Percentiles rank a stretch among this genome's conserved stretches.
These are phyloP conservation scores for Cyclotella atomus DNA, from an alignment of 108 stramenopile genomes.

Conservation along the genomic window DNA sequence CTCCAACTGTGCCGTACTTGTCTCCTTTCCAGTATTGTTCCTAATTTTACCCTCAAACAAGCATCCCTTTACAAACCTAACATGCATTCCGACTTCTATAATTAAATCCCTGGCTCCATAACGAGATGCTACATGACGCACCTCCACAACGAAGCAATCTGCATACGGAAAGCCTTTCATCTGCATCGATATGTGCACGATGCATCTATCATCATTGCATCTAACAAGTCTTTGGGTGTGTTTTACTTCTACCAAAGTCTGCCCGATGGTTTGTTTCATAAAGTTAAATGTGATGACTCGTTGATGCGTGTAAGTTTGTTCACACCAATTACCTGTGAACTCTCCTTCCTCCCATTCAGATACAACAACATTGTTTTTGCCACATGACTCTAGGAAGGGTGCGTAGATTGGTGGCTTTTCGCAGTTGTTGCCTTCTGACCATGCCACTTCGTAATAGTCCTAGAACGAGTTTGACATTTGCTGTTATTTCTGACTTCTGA, in stretches of 20 bases:
- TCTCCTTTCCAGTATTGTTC: constrained; percentile 35
- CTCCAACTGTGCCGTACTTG: constrained; percentile 22
- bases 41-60: constrained; percentile 73
- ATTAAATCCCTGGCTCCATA: constrained; percentile 49
- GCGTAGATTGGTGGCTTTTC: constrained; percentile 31
- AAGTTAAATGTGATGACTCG: constrained; percentile 65
- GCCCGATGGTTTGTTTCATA: constrained; percentile 74
- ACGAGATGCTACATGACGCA: constrained; percentile 75
- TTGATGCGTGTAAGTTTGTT: constrained; percentile 56
- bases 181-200: constrained; percentile 64
- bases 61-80: constrained; percentile 67
- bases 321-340: constrained; percentile 56
- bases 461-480: neutral
- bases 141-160: constrained; percentile 76
- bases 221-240: constrained; percentile 72
- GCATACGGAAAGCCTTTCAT: constrained; percentile 79
- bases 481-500: neutral
- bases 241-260: constrained; percentile 73
- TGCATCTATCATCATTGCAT: constrained; percentile 55
- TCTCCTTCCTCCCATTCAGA: constrained; percentile 21
- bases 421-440: constrained; percentile 33
- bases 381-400: constrained; percentile 17
- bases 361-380: constrained; percentile 33
- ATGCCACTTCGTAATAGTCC: constrained; percentile 45
- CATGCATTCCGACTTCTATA: constrained; percentile 71